Evolutionary conservation across 2,329 filamentous ascomycete species (phyloP).

Genomic region (Fusarium sp.): DNA sequence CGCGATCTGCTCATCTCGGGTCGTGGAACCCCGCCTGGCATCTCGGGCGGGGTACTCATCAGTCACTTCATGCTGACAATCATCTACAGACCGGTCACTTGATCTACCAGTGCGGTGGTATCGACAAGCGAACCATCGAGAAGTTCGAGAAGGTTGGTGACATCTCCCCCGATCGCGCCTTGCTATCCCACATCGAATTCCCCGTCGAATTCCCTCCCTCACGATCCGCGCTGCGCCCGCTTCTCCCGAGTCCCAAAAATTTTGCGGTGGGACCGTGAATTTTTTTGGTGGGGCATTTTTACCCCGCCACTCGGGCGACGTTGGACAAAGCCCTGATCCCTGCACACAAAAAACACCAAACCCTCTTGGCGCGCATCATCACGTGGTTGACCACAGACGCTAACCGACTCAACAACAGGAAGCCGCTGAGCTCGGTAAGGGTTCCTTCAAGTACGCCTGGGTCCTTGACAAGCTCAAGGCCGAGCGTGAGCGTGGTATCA

Average conservation of each 20-base stretch:
- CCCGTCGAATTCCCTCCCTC: conserved; percentile 17
- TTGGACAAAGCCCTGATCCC: conserved; percentile 15
- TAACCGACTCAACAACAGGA: conserved; percentile 69
- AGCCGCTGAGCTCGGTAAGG: conserved; percentile 99
- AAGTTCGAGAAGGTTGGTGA: conserved; percentile 99
- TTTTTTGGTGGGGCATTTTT: conserved; percentile 28
- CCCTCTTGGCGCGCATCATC: conserved; percentile 11
- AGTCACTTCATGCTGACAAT: conserved; percentile 42
- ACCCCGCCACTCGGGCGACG: conserved; percentile 38
- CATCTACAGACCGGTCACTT: conserved; percentile 77
- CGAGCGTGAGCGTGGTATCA: conserved; percentile 99
- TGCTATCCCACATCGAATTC: conserved; percentile 22
- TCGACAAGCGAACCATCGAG: conserved; percentile 99
- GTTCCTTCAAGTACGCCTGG: conserved; percentile 99
- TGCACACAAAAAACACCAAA: conserved; percentile 22
- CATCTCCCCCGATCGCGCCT: conserved; percentile 34
- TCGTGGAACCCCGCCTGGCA: conserved; percentile 24
- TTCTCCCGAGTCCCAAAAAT: conserved; percentile 31
- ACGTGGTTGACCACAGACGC: conserved; percentile 26
- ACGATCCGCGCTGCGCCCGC: conserved; percentile 19
- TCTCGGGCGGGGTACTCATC: conserved; percentile 12
- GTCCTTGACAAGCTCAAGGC: conserved; percentile 99
- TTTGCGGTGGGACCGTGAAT: conserved; percentile 28
- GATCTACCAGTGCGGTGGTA: conserved; percentile 99
- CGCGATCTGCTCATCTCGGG: conserved; percentile 10